Evolutionary conservation across 2,329 filamentous ascomycete genomes (phyloP).

Genomic region (Nemania serpens): DNA sequence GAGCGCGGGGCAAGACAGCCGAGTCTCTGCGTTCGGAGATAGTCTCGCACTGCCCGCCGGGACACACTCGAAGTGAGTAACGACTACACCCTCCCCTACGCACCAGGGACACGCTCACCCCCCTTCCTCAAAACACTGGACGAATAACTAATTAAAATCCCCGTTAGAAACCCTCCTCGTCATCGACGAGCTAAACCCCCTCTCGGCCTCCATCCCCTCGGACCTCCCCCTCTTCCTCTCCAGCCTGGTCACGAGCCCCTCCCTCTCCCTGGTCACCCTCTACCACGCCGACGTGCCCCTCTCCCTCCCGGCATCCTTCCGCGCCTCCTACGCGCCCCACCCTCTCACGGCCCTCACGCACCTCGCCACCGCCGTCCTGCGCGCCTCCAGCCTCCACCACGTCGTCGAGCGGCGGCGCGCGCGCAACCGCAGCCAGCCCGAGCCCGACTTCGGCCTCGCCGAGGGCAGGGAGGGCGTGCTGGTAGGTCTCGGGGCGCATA

Average conservation of each 20-base stretch:
- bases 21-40: slow-evolving; percentile 65
- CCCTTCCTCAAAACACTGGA: too few relatives aligned
- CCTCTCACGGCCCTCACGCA: slow-evolving; percentile 77
- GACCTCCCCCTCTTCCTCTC: slow-evolving; percentile 72
- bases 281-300: slow-evolving; percentile 83
- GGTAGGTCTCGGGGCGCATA: slow-evolving; percentile 58
- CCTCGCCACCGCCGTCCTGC: slow-evolving; percentile 86
- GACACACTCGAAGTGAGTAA: slow-evolving; percentile 50
- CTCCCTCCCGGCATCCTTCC: slow-evolving; percentile 40
- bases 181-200: slow-evolving; percentile 76
- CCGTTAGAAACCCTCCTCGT: slow-evolving; percentile 72
- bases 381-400: slow-evolving; percentile 73
- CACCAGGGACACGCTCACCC: neutral
- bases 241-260: slow-evolving; percentile 66
- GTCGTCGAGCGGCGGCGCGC: slow-evolving; percentile 76
- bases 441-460: slow-evolving; percentile 77
- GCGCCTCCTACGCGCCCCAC: slow-evolving; percentile 63
- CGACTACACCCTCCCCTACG: neutral
- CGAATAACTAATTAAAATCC: slow-evolving; percentile 1
- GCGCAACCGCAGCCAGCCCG: slow-evolving; percentile 71
- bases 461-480: slow-evolving; percentile 81
- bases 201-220: slow-evolving; percentile 59
- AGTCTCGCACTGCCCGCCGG: slow-evolving; percentile 53
- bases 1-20: slow-evolving; percentile 63
- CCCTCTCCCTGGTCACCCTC: slow-evolving; percentile 73